These are phyloP conservation scores for Arachis stenosperma DNA, from an alignment of 306 rosid species.

Conservation along the genomic window DNA sequence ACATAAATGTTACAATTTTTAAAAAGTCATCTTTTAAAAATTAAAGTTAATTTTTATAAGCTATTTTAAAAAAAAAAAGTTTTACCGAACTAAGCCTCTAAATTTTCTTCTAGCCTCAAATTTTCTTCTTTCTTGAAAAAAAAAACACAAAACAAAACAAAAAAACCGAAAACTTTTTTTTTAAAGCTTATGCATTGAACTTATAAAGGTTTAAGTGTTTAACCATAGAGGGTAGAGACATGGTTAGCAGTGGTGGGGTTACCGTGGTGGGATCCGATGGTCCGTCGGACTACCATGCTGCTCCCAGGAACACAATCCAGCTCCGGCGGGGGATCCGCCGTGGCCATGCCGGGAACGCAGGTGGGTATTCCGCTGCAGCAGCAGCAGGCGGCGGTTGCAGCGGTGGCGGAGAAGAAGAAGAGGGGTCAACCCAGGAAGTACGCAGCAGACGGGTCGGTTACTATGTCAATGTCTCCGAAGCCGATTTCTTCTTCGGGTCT, in stretches of 20 bases:
- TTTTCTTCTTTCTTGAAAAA: background rate
- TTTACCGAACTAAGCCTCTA: no score
- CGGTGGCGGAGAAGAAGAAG: constrained; percentile 80
- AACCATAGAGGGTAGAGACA: constrained; percentile 85
- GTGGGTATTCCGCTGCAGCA: constrained; percentile 35
- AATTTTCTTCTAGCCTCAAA: background rate
- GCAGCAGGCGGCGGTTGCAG: constrained; percentile 28
- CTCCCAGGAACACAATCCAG: constrained; percentile 72
- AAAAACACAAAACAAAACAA: background rate
- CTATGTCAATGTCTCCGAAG: constrained; percentile 81
- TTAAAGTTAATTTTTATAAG: no score
- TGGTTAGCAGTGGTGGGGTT: constrained; percentile 72
- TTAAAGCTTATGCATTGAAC: constrained; percentile 24
- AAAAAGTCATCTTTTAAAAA: no score
- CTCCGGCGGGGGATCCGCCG: constrained; percentile 60
- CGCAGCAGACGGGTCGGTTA: constrained; percentile 77
- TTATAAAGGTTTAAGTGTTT: background rate
- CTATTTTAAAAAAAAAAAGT: no score
- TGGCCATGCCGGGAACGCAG: constrained; percentile 28
- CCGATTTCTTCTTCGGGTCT: constrained; percentile 93
- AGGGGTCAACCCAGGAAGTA: constrained; percentile 97
- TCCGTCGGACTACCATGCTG: constrained; percentile 89
- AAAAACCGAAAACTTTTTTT: no score
- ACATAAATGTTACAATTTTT: no score
- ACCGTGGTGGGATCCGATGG: constrained; percentile 98